A percentile compares a stretch with the other conserved stretches of the same genome.
Conservation (phyloP, 805 yeast genomes). For the Yamadazyma nakazawae region DNA sequence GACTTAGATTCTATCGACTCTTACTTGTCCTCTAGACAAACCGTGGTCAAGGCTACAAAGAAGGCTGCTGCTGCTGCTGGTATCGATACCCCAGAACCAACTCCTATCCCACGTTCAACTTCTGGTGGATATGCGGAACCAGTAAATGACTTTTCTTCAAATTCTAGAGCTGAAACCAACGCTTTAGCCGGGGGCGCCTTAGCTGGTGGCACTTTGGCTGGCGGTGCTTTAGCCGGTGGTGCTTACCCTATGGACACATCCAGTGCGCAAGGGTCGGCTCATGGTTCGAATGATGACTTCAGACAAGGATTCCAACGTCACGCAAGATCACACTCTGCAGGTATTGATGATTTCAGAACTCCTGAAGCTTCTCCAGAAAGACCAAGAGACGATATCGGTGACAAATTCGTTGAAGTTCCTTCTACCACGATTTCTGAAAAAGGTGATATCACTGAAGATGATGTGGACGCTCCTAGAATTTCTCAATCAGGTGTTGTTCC, state of each 20-base stretch:
- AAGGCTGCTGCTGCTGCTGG: slow-evolving; percentile 14
- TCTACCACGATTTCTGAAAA: slow-evolving; percentile 20
- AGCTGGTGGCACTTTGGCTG: slow-evolving; percentile 16
- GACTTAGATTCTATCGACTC: slow-evolving; percentile 48
- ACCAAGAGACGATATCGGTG: slow-evolving; percentile 9
- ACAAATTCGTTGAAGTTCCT: slow-evolving; percentile 31
- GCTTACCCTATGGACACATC: slow-evolving; percentile 4
- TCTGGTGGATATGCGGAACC: neutral
- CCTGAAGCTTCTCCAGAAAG: slow-evolving; percentile 28
- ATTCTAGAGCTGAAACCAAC: slow-evolving; percentile 9
- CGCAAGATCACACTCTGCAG: slow-evolving; percentile 36
- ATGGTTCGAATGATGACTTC: slow-evolving; percentile 6
- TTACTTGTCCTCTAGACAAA: slow-evolving; percentile 22
- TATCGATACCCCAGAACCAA: slow-evolving; percentile 1
- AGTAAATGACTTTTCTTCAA: slow-evolving; percentile 16
- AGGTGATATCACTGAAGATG: slow-evolving; percentile 15
- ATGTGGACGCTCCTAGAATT: slow-evolving; percentile 5
- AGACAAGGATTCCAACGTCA: slow-evolving; percentile 22
- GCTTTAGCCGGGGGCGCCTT: slow-evolving; percentile 10
- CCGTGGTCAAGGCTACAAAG: slow-evolving; percentile 15
- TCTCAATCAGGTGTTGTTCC: neutral
- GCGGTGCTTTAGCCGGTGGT: slow-evolving; percentile 10
- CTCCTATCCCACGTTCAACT: neutral
- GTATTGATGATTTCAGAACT: slow-evolving; percentile 29
- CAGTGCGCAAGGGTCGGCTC: slow-evolving; percentile 1